Evolutionary conservation across 169 alveolate genomes (phyloP), one percentile per base, ranked within the genome.

Genomic region (Cyclospora cayetanensis): DNA sequence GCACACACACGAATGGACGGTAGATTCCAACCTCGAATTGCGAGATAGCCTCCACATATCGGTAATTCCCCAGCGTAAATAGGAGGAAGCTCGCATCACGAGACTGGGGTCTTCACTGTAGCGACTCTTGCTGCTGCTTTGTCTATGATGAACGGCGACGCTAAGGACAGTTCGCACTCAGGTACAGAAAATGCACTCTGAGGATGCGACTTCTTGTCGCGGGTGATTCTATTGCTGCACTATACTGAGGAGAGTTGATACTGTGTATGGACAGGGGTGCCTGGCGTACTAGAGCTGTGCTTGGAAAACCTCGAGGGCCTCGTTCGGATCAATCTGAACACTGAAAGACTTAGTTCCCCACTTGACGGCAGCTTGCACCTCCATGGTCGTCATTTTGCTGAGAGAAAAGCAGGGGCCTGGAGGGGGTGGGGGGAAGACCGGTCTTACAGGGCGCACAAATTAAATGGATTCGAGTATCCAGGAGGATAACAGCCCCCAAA

Each of bases 231-330:
- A n/a, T n/a, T n/a, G n/a, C n/a, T n/a, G n/a, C n/a, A n/a, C n/a
- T n/a, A n/a, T n/a, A n/a, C n/a, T n/a, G n/a, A n/a, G n/a, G 27
- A 35, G 55, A 37, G 84, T 72, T n/a, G 2, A 4, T 1, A 34
- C 20, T 9, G 50, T 35, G 53, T 2, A 3, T 2, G 85, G 39
- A 9, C 15, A 27, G 68, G 7, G 70, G 34, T 34, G 34, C 79
- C 68, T 55, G 29, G 22, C 92, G 39, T 5, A 88, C 92, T 68
- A 60, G 70, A 88, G 92, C 65, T 88, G 92, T 0, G 92, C 88
- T 25, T 88, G 82, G 66, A 88, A 70, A 46, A 88, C 87, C 12
- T 79, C 88, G 15, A 88, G 92, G 46, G 92, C 68, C 66, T 88
- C 92, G 43, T 43, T 53, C 43, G 53, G 80, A n/a, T 72, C 88